Evolutionary conservation across 306 rosid genomes (phyloP).

Genomic region (Macrotyloma uniflorum): DNA sequence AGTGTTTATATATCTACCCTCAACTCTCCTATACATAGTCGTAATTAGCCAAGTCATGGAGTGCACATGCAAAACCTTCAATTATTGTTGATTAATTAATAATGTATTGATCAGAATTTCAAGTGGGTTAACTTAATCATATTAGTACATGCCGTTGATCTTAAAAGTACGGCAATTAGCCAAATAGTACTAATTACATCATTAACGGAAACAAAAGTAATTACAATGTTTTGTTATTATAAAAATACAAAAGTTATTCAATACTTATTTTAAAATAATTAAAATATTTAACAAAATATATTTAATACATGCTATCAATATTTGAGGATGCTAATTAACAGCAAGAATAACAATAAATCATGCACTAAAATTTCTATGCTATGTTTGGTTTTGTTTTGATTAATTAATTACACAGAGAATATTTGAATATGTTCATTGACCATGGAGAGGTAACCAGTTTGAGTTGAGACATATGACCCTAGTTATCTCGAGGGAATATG

Average conservation of each 20-base stretch:
- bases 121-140: not conserved
- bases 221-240: not conserved
- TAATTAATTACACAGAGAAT: not conserved
- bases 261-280: not conserved
- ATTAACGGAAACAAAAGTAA: not conserved
- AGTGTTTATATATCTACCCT: not conserved
- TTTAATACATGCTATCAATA: not conserved
- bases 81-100: not conserved
- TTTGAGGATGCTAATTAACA: not conserved
- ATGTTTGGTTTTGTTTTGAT: not conserved
- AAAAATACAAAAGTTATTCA: not conserved
- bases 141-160: not conserved
- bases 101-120: not conserved
- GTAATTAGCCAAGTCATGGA: slow-evolving; percentile 29
- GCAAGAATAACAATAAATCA: not conserved
- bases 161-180: not conserved
- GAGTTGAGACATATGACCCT: slow-evolving; percentile 20
- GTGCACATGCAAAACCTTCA: slow-evolving; percentile 56
- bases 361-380: not conserved
- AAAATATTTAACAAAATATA: not conserved
- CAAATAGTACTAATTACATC: not conserved
- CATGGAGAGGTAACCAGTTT: not conserved
- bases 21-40: not conserved
- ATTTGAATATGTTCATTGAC: slow-evolving; percentile 32
- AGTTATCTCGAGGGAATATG: slow-evolving; percentile 25